Conservation (phyloP, 177 flowering plant genomes). For the Vitis hybrid region DNA sequence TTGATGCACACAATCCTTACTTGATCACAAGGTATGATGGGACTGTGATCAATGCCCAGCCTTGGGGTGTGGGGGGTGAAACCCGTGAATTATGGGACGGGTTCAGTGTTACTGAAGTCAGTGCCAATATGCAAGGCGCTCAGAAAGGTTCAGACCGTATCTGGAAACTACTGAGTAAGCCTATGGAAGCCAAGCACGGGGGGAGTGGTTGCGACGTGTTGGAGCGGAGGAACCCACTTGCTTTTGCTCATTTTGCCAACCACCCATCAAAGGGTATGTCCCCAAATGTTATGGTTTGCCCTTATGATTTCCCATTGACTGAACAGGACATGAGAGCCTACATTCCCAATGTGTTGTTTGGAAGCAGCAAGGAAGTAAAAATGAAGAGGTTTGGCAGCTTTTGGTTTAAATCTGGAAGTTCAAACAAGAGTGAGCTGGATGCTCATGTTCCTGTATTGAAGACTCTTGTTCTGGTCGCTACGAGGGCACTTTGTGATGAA, state of each 20-base stretch:
- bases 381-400: slow-evolving; percentile 92
- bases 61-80: slow-evolving; percentile 90
- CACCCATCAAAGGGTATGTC: slow-evolving; percentile 74
- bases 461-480: slow-evolving; percentile 80
- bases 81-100: slow-evolving; percentile 77
- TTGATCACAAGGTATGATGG: slow-evolving; percentile 92
- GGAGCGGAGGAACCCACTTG: slow-evolving; percentile 86
- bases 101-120: slow-evolving; percentile 21
- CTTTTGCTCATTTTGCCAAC: slow-evolving; percentile 90
- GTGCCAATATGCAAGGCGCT: slow-evolving; percentile 11
- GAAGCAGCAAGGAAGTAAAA: slow-evolving; percentile 53
- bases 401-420: slow-evolving; percentile 67
- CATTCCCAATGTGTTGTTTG: slow-evolving; percentile 79
- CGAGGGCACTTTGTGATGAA: slow-evolving; percentile 64
- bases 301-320: slow-evolving; percentile 83
- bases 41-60: slow-evolving; percentile 83
- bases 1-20: slow-evolving; percentile 79
- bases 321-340: slow-evolving; percentile 72
- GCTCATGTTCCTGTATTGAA: slow-evolving; percentile 54
- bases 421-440: slow-evolving; percentile 27
- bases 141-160: slow-evolving; percentile 63
- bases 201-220: slow-evolving; percentile 42
- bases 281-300: slow-evolving; percentile 95
- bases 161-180: slow-evolving; percentile 79
- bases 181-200: slow-evolving; percentile 36